Evolutionary conservation across 495 filamentous ascomycete genomes (phyloP), one percentile per base, ranked within the genome.

Genomic region (Lepidopterella palustris): DNA sequence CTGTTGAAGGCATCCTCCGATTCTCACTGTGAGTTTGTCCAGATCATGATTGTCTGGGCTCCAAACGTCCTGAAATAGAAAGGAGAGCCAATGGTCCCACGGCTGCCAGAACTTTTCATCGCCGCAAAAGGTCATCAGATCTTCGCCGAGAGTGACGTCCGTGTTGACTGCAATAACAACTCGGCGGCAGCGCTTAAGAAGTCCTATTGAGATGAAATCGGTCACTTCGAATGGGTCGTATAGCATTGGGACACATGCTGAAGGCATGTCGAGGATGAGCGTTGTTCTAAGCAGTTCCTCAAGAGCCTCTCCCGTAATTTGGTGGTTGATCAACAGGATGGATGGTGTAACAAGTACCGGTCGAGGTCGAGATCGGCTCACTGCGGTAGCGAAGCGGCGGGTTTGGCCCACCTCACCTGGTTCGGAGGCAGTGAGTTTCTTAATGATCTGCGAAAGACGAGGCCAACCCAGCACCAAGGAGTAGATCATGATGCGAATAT

Each of bases 401-500:
- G 3, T 42, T 42, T 11, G 10, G 10, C 35, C 18, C 35, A 9
- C 18, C 35, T 40, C 18, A 40, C 9, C 35, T 40, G 35, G 35
- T 9, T 18, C 9, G 9, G 35, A 40, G 35, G 35, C 35, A n/a
- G 9, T 3, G 21, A 49, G 45, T 31, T 23, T 42, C 21, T 25
- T 18, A 50, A 24, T 25, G 21, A 42, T 26, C 31, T 27, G n/a
- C 5, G 57, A 53, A 1, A 45, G 45, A n/a, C 13, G 29, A 25
- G 57, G 57, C 57, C 57, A 60, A 8, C 5, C 15, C 6, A 60
- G 18, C 18, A 49, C 35, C 18, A 45, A 55, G 8, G 40, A 48
- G 45, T 57, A 62, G 15, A 62, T 28, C 8, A 62, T 57, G 6
- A 51, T n/a, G 6, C 53, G 59, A 13, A 62, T 51, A 4, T 62